Evolutionary conservation across 1,139 yeast genomes (phyloP), one percentile per base, ranked within the genome.

Genomic region (Debaryomyces singareniensis): DNA sequence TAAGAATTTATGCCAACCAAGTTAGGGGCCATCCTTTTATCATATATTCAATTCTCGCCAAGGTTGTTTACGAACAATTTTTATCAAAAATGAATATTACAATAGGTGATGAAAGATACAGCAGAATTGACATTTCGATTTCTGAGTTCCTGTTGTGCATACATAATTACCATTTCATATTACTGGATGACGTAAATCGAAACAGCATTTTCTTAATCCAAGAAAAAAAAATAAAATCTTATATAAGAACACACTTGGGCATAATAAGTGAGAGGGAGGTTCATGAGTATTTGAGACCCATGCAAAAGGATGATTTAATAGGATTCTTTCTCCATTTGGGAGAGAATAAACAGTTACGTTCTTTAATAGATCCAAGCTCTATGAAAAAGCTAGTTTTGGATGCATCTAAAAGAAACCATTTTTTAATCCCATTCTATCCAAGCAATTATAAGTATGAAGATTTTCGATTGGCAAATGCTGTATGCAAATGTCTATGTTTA

Each of bases 1-100:
- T 55, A 7, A 37, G 61, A 21, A 33, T 59, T 4, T 58, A 58
- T 30, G 35, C 55, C 7, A 54, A 53, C 9, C 36, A 40, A 15
- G 40, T 44, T 5, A 46, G 40, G 30, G 63, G 63, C 1, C 52
- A 49, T 29, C 49, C 49, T 0, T 26, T 42, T 24, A 18, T 55
- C 11, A 26, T 54, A 5, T 34, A 44, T 42, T 34, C 55, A 1
- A 46, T 58, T 12, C 25, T 56, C 3, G 35, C 44, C n/a, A 50
- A 52, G 30, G 39, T 45, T 2, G 12, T 53, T 4, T 20, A 39
- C 16, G 45, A 48, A 13, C 48, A 49, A 26, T 36, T 51, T 6
- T 13, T 25, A 7, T 33, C 32, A 25, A 27, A 25, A 11, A 20
- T 24, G 18, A 13, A 29, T 6, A 10, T 32, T 28, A 24, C 23